phyloP scores from a whole-genome alignment of 331 rosid species.

The Acacia concinna region DNA sequence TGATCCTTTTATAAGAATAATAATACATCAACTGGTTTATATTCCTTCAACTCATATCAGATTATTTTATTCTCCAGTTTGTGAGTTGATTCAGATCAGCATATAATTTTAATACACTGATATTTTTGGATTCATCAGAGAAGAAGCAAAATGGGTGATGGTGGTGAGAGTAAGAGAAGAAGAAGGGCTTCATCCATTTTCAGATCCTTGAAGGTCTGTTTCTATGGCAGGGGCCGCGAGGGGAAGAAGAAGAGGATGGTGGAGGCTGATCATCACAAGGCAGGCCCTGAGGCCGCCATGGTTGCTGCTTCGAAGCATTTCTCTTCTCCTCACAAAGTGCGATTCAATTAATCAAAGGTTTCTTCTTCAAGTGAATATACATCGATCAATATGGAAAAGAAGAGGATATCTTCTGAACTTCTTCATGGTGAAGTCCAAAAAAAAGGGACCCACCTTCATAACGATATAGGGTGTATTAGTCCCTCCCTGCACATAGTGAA shows the following conservation, averaged over 20 bases:
- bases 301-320: constrained; percentile 51
- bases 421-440: background rate
- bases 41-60: background rate
- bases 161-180: constrained; percentile 6
- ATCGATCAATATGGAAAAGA: background rate
- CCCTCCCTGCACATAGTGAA: too few relatives aligned
- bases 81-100: background rate
- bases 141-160: constrained; percentile 14
- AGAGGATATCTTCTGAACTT: background rate
- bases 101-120: background rate
- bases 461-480: too few relatives aligned
- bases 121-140: background rate
- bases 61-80: background rate
- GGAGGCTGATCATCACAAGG: background rate
- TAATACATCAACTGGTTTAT: background rate
- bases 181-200: constrained; percentile 9
- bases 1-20: background rate
- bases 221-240: constrained; percentile 22
- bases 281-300: constrained; percentile 44
- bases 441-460: background rate
- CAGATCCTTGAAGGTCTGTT: background rate
- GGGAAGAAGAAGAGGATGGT: constrained; percentile 22
- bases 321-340: constrained; percentile 50
- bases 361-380: background rate
- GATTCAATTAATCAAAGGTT: constrained; percentile 14